Conservation (phyloP, 2,329 filamentous ascomycete species). For the Colletotrichum lindemuthianum region DNA sequence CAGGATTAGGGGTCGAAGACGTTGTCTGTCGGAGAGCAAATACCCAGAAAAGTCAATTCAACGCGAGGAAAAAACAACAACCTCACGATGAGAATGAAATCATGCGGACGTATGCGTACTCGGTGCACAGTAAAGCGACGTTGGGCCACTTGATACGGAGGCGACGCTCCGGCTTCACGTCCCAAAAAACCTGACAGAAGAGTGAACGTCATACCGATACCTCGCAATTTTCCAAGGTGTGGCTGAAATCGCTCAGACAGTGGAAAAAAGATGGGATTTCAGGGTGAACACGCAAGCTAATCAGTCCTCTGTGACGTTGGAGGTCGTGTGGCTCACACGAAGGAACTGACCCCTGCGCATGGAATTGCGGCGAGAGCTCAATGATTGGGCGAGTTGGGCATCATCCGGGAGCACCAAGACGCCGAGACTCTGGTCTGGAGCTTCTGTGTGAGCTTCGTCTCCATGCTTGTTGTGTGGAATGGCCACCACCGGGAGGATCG, state of each 20-base stretch:
- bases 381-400: constrained; percentile 20
- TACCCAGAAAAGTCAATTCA: constrained; percentile 23
- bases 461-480: neutral
- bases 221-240: constrained; percentile 1
- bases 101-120: neutral
- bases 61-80: neutral
- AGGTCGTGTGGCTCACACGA: constrained; percentile 30
- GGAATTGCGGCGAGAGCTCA: constrained; percentile 6
- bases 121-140: constrained; percentile 5
- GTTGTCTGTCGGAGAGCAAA: neutral
- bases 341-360: constrained; percentile 28
- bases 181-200: neutral
- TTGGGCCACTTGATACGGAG: constrained; percentile 10
- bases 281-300: constrained; percentile 1
- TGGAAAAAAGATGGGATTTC: constrained; percentile 1
- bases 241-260: constrained; percentile 11
- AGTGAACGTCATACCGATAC: constrained; percentile 18
- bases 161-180: constrained; percentile 20
- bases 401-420: neutral
- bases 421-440: constrained; percentile 7
- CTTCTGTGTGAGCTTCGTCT: neutral
- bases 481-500: constrained; percentile 7
- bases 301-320: constrained; percentile 28
- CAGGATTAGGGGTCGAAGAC: constrained; percentile 9
- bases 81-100: neutral